Base-by-base conservation (phyloP, 179 eudicot genomes). In the Gypsophila paniculata region DNA sequence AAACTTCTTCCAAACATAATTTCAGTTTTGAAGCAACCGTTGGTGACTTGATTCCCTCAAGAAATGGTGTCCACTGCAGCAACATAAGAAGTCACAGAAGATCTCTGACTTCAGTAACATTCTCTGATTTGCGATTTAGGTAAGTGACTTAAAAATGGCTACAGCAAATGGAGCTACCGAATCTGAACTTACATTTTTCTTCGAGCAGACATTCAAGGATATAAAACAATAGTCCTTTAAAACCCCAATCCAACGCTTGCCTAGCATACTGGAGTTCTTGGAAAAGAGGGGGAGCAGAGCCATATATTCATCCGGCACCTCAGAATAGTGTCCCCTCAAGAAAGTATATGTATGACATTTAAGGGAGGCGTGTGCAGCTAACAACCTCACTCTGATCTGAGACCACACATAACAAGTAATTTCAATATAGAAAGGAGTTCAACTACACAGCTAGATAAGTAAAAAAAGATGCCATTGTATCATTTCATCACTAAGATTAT, bases 281-380 rank as follows among this genome's bases (percentile, higher is more conserved):
- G 97, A 87, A 80, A 92, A 92, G 67, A 95, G 76, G 34, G 97
- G 96, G 69, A 92, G 74, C 71, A 88, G 83, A n/a, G 96, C 89
- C 81, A 85, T 76, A 79, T 83, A 90, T 84, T 92, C 99, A 72
- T 90, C 90, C 32, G 96, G 90, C 67, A 88, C 81, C 74, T 83
- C 87, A 25, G 78, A 75, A 70, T 82, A 83, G 70, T 86, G 82
- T 70, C 82, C 81, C 82, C 90, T 86, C 83, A 92, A 80, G 78
- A 86, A 88, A 51, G 93, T 80, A 81, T 85, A 95, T 66, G 92
- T 90, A 80, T 92, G 87, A 80, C 99, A 95, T 82, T 95, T 95
- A 65, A 95, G 91, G 68, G 99, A 92, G 65, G 97, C 99, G 83
- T 95, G 97, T 75, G 97, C 99, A 69, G 95, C 88, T 39, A 95